phyloP scores from a whole-genome alignment of 768 basidiomycete genomes.

The Hericium rajendrae region DNA sequence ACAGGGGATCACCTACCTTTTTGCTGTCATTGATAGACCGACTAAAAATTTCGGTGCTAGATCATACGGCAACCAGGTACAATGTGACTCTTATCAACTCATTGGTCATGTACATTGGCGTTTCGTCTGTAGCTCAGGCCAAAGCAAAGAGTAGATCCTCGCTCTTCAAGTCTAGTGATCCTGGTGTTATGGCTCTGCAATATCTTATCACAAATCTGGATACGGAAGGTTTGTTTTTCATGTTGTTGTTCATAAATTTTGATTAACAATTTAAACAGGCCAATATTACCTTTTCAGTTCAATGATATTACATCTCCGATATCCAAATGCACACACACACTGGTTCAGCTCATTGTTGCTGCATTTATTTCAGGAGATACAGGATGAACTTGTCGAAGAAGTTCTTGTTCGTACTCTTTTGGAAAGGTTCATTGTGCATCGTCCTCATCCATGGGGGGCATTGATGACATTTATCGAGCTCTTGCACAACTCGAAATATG shows the following conservation, averaged over 20 bases:
- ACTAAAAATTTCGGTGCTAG: conserved; percentile 41
- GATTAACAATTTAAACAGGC: conserved; percentile 36
- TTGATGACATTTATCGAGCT: conserved; percentile 90
- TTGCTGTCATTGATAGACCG: conserved; percentile 72
- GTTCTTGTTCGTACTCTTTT: conserved; percentile 83
- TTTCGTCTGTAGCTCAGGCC: conserved; percentile 81
- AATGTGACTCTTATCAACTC: conserved; percentile 89
- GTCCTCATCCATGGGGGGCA: conserved; percentile 96
- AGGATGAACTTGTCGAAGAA: conserved; percentile 69
- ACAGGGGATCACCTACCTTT: conserved; percentile 62
- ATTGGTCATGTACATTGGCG: conserved; percentile 93
- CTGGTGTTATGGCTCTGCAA: conserved; percentile 76
- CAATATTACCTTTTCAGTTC: conserved; percentile 92
- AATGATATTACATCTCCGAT: conserved; percentile 91
- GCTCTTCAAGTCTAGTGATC: conserved; percentile 72
- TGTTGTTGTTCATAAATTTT: background rate
- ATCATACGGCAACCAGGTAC: conserved; percentile 52
- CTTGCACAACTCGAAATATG: conserved; percentile 82
- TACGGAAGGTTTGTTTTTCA: conserved; percentile 63
- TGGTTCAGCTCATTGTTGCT: conserved; percentile 94
- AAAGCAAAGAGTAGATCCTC: conserved; percentile 78
- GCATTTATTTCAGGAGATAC: conserved; percentile 75
- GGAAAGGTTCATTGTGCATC: conserved; percentile 88
- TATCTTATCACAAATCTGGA: conserved; percentile 80
- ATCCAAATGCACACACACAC: conserved; percentile 96